Evolutionary conservation across 2,329 filamentous ascomycete species (phyloP).

Genomic region (Aureobasidium sp.): DNA sequence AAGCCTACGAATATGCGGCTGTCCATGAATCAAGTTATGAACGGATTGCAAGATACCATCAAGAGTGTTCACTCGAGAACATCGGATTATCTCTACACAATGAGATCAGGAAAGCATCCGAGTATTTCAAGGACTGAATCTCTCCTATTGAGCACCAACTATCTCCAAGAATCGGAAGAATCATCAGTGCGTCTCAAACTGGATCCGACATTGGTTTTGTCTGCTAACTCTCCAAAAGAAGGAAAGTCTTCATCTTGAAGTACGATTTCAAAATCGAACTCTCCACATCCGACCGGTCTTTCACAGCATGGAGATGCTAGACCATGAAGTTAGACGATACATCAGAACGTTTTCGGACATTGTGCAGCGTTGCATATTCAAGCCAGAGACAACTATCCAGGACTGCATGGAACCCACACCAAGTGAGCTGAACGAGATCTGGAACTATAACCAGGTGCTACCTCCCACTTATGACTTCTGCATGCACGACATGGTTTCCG

Average conservation of each 20-base stretch:
- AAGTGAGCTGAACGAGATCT: slow-evolving; percentile 20
- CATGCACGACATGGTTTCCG: slow-evolving; percentile 21
- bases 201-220: background rate
- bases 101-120: slow-evolving; percentile 19
- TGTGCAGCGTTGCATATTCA: slow-evolving; percentile 9
- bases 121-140: slow-evolving; percentile 1
- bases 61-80: slow-evolving; percentile 26
- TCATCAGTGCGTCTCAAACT: background rate
- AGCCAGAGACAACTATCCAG: slow-evolving; percentile 24
- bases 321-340: slow-evolving; percentile 16
- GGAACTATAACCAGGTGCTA: slow-evolving; percentile 19
- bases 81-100: slow-evolving; percentile 15
- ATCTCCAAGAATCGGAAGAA: slow-evolving; percentile 4
- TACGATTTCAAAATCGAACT: too few relatives aligned
- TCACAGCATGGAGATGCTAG: slow-evolving; percentile 13
- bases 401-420: slow-evolving; percentile 6
- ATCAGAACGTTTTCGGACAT: slow-evolving; percentile 18
- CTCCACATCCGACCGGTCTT: slow-evolving; percentile 14
- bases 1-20: too few relatives aligned
- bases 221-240: too few relatives aligned
- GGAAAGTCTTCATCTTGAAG: background rate
- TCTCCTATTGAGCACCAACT: slow-evolving; percentile 13
- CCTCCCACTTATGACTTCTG: slow-evolving; percentile 19
- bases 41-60: slow-evolving; percentile 29
- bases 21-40: slow-evolving; percentile 32